Conservation (phyloP, 2,329 filamentous ascomycete genomes). For the Mycocentrospora acerina region DNA sequence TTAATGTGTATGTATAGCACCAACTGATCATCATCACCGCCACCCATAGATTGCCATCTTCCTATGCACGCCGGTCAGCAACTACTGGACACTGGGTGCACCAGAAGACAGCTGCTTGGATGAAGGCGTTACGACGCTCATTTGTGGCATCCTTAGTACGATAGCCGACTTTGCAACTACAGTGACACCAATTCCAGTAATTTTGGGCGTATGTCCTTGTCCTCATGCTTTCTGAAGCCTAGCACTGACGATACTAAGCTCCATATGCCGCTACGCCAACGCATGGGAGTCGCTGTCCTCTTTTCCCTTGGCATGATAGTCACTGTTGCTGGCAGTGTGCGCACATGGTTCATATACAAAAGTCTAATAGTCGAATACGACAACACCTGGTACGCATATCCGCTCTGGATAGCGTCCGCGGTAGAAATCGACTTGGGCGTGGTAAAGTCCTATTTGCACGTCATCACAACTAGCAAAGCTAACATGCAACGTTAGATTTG, state of each 20-base stretch:
- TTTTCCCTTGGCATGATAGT: slow-evolving; percentile 47
- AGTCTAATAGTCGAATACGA: slow-evolving; percentile 46
- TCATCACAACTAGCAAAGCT: not conserved
- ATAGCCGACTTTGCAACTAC: slow-evolving; percentile 47
- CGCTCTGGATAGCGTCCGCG: slow-evolving; percentile 50
- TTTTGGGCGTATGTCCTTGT: slow-evolving; percentile 31
- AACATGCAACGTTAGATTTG: slow-evolving; percentile 21
- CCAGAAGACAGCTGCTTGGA: slow-evolving; percentile 40
- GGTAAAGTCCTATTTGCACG: slow-evolving; percentile 37
- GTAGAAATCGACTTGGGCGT: slow-evolving; percentile 51
- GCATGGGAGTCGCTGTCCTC: slow-evolving; percentile 42
- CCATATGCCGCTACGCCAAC: slow-evolving; percentile 45
- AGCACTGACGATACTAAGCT: slow-evolving; percentile 21
- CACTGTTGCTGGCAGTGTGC: slow-evolving; percentile 44
- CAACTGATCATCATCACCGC: not conserved
- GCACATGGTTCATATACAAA: slow-evolving; percentile 49
- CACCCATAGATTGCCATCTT: slow-evolving; percentile 35
- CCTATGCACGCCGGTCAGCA: slow-evolving; percentile 44
- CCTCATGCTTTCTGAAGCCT: not conserved
- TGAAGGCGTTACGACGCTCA: slow-evolving; percentile 44
- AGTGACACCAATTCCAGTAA: slow-evolving; percentile 47
- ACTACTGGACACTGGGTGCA: slow-evolving; percentile 46
- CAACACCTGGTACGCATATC: slow-evolving; percentile 49
- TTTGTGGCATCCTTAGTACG: slow-evolving; percentile 47
- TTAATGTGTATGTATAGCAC: no score